These are phyloP conservation scores for Podospora conica DNA, from an alignment of 495 filamentous ascomycete genomes.

Conservation along the genomic window DNA sequence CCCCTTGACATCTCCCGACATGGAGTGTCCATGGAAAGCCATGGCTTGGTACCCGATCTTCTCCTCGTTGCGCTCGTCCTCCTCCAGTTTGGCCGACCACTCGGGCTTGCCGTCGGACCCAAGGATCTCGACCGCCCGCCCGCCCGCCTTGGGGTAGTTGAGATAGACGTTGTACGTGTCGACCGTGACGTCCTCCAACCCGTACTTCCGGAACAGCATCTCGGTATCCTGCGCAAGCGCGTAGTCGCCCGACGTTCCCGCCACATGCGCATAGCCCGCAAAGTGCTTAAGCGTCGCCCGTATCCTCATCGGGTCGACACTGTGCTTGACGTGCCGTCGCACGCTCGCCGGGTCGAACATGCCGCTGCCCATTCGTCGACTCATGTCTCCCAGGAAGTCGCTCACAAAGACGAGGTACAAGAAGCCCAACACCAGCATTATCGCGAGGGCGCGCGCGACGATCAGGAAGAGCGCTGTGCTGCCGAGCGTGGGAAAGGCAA, in stretches of 20 bases:
- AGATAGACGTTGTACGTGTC: constrained; percentile 83
- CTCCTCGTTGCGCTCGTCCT: constrained; percentile 52
- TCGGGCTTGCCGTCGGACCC: constrained; percentile 53
- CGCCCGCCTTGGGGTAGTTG: constrained; percentile 76
- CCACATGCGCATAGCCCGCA: constrained; percentile 76
- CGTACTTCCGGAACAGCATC: constrained; percentile 59
- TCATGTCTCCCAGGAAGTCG: constrained; percentile 62
- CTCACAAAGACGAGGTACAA: constrained; percentile 81
- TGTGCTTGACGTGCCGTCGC: constrained; percentile 61
- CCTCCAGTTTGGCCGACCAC: constrained; percentile 86
- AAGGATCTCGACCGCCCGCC: constrained; percentile 75
- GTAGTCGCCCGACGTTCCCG: constrained; percentile 84
- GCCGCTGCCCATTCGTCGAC: constrained; percentile 41
- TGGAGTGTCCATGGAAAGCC: constrained; percentile 85
- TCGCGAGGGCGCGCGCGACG: constrained; percentile 62
- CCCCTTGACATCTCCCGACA: constrained; percentile 80
- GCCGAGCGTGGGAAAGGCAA: constrained; percentile 22
- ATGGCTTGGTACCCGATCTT: constrained; percentile 54
- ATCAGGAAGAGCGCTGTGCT: constrained; percentile 36
- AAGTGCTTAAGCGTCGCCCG: constrained; percentile 63
- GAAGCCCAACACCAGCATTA: constrained; percentile 65
- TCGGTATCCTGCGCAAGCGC: constrained; percentile 76
- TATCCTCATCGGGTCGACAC: constrained; percentile 62
- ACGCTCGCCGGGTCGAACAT: constrained; percentile 64
- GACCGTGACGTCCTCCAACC: constrained; percentile 63